These are phyloP conservation scores for Talaromyces wortmannii DNA, from an alignment of 495 filamentous ascomycete genomes.

Conservation along the genomic window DNA sequence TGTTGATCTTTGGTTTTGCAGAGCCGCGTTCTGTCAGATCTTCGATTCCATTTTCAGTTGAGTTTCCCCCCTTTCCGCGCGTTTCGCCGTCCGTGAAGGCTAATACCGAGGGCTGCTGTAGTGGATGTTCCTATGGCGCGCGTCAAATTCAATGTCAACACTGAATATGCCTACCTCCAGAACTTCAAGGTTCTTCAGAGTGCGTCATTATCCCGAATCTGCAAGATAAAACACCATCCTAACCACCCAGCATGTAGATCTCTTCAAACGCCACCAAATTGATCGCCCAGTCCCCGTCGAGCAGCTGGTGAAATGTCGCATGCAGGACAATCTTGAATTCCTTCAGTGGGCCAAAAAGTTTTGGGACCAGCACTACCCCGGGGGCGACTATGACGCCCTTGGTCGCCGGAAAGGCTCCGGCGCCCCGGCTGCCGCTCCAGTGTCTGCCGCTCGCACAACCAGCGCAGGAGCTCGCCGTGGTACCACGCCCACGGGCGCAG, in stretches of 20 bases:
- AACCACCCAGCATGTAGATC: slow-evolving; percentile 42
- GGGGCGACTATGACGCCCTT: slow-evolving; percentile 91
- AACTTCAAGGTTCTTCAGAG: slow-evolving; percentile 97
- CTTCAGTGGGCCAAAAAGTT: slow-evolving; percentile 93
- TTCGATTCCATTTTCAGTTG: slow-evolving; percentile 94
- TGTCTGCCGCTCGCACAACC: slow-evolving; percentile 37
- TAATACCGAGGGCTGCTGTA: slow-evolving; percentile 16
- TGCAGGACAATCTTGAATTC: slow-evolving; percentile 99
- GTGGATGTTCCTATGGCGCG: slow-evolving; percentile 92
- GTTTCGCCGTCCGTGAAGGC: neutral
- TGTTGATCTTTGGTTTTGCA: slow-evolving; percentile 33
- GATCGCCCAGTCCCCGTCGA: slow-evolving; percentile 86
- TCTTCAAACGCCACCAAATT: slow-evolving; percentile 77
- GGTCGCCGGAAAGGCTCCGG: slow-evolving; percentile 73
- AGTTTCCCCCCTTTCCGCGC: slow-evolving; percentile 11
- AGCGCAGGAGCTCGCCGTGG: slow-evolving; percentile 56
- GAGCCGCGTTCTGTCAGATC: slow-evolving; percentile 90
- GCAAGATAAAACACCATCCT: slow-evolving; percentile 1
- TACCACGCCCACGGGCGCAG: slow-evolving; percentile 63
- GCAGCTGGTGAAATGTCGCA: slow-evolving; percentile 90
- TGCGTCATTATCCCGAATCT: slow-evolving; percentile 36
- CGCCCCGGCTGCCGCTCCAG: slow-evolving; percentile 43
- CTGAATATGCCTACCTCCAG: slow-evolving; percentile 93
- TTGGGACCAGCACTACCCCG: slow-evolving; percentile 98
- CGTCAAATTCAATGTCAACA: slow-evolving; percentile 97